Conservation (phyloP, 148 eudicot species). For the Diospyros kaki region DNA sequence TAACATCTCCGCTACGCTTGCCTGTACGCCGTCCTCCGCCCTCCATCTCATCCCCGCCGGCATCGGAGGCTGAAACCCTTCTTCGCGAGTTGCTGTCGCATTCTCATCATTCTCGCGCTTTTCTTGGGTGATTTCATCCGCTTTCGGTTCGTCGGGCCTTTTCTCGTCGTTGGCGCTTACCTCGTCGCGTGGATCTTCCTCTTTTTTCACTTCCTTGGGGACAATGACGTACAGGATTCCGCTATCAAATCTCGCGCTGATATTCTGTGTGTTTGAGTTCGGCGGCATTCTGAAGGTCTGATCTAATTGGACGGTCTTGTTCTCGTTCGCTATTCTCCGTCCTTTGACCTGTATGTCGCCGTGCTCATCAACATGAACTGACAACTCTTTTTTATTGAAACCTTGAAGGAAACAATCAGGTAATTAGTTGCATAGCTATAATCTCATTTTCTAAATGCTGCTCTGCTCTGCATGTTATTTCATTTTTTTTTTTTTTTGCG, state of each 20-base stretch:
- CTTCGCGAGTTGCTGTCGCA: neutral
- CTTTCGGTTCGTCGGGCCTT: neutral
- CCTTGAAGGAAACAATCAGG: slow-evolving; percentile 23
- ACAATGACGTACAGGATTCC: slow-evolving; percentile 36
- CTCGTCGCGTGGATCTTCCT: slow-evolving; percentile 6
- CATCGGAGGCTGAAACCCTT: neutral
- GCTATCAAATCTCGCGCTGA: slow-evolving; percentile 39
- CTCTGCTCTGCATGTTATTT: neutral
- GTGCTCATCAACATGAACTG: slow-evolving; percentile 29
- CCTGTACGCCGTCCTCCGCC: neutral
- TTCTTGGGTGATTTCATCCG: no score
- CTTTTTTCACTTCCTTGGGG: slow-evolving; percentile 25
- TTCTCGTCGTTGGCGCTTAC: no score
- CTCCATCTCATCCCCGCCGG: no score
- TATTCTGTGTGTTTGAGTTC: slow-evolving; percentile 33
- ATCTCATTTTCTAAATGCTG: neutral
- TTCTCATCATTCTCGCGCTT: no score
- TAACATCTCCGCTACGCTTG: slow-evolving; percentile 19
- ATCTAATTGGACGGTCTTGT: slow-evolving; percentile 32
- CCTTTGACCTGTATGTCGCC: slow-evolving; percentile 41
- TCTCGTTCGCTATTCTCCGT: slow-evolving; percentile 26
- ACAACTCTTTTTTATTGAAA: slow-evolving; percentile 42
- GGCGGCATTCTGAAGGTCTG: slow-evolving; percentile 37
- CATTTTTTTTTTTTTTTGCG: neutral
- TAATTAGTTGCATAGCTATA: neutral